Evolutionary conservation across 495 filamentous ascomycete genomes (phyloP).

Genomic region (Hyaloscypha bicolor): DNA sequence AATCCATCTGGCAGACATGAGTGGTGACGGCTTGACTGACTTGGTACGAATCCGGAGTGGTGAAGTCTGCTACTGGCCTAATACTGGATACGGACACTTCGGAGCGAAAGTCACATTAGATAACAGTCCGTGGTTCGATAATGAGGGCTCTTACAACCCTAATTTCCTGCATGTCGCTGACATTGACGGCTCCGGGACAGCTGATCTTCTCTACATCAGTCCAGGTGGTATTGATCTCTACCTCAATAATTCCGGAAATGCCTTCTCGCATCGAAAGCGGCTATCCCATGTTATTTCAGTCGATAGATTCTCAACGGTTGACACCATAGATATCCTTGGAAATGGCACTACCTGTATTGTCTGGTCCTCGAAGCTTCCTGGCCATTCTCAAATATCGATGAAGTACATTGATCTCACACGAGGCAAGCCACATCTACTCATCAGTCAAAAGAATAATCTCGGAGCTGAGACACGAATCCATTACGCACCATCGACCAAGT

Average conservation of each 20-base stretch:
- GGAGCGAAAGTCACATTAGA: slow-evolving; percentile 38
- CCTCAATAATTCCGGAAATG: slow-evolving; percentile 17
- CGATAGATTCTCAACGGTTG: slow-evolving; percentile 29
- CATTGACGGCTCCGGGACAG: slow-evolving; percentile 40
- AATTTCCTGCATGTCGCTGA: slow-evolving; percentile 32
- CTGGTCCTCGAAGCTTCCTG: slow-evolving; percentile 24
- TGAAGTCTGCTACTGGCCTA: slow-evolving; percentile 40
- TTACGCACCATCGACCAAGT: slow-evolving; percentile 36
- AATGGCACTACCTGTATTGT: slow-evolving; percentile 37
- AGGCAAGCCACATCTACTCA: slow-evolving; percentile 23
- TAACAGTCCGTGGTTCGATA: slow-evolving; percentile 34
- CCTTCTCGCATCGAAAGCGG: not conserved
- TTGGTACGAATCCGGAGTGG: slow-evolving; percentile 34
- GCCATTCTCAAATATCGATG: slow-evolving; percentile 22
- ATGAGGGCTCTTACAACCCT: slow-evolving; percentile 20
- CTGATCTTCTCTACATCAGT: slow-evolving; percentile 40
- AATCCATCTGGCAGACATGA: slow-evolving; percentile 35
- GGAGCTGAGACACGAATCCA: slow-evolving; percentile 30
- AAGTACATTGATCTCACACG: slow-evolving; percentile 20
- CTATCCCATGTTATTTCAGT: not conserved
- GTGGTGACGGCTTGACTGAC: slow-evolving; percentile 40
- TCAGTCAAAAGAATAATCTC: slow-evolving; percentile 22
- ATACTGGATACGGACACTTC: slow-evolving; percentile 40
- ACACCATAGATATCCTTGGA: slow-evolving; percentile 36
- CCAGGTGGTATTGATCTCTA: slow-evolving; percentile 13